Evolutionary conservation across 2,329 filamentous ascomycete species (phyloP).

Genomic region (Pseudogymnoascus sp.): DNA sequence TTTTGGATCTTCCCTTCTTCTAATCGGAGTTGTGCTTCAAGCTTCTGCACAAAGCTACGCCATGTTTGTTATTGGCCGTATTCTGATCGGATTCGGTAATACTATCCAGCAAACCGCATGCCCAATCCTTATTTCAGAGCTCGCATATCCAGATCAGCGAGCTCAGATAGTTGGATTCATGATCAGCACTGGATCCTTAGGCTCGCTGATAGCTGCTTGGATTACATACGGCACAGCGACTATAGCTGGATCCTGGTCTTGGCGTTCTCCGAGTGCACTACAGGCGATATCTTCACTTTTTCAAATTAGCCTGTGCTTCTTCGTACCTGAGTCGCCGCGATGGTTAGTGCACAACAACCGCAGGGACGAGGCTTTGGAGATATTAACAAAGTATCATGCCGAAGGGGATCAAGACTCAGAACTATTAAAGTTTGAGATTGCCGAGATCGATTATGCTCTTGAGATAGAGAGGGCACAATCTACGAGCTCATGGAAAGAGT

Average conservation of each 20-base stretch:
- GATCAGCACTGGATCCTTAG: conserved; percentile 12
- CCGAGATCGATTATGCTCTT: conserved; percentile 26
- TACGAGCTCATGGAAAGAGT: conserved; percentile 22
- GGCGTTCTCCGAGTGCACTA: conserved; percentile 15
- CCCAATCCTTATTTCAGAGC: conserved; percentile 12
- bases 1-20: conserved; percentile 20
- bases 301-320: conserved; percentile 46
- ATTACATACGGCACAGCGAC: conserved; percentile 12
- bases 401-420: conserved; percentile 32
- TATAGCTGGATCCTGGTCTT: conserved; percentile 14
- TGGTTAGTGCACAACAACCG: conserved; percentile 36
- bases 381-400: conserved; percentile 29
- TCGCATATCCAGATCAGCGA: conserved; percentile 12
- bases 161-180: conserved; percentile 13
- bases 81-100: conserved; percentile 19
- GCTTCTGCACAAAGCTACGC: conserved; percentile 20
- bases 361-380: conserved; percentile 34
- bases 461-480: conserved; percentile 24
- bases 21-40: conserved; percentile 22
- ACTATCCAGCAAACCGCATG: conserved; percentile 12
- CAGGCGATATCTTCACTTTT: conserved; percentile 39
- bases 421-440: conserved; percentile 24
- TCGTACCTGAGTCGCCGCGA: conserved; percentile 41
- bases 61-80: conserved; percentile 22
- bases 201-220: conserved; percentile 12